Evolutionary conservation across 495 filamentous ascomycete genomes (phyloP).

Genomic region (Neurospora sp.): DNA sequence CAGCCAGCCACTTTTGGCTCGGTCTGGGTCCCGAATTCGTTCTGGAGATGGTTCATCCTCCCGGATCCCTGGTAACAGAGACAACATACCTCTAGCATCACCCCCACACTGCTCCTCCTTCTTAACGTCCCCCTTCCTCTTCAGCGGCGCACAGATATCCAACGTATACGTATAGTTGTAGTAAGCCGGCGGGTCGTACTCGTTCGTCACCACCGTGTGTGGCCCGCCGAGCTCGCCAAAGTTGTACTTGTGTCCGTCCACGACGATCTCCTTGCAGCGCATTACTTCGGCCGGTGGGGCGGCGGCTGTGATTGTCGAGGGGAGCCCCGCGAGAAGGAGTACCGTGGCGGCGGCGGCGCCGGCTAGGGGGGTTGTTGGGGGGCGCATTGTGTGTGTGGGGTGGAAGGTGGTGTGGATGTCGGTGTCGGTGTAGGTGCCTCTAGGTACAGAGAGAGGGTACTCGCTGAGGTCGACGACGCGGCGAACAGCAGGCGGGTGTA

Average conservation of each 20-base stretch:
- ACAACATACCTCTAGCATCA: slow-evolving; percentile 47
- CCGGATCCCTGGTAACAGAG: no score
- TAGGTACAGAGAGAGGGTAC: background rate
- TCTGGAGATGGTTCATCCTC: no score
- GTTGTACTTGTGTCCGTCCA: slow-evolving; percentile 47
- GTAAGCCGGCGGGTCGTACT: slow-evolving; percentile 33
- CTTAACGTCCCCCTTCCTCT: slow-evolving; percentile 37
- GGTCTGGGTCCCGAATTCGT: no score
- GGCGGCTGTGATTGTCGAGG: slow-evolving; percentile 26
- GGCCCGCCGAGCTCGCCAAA: slow-evolving; percentile 56
- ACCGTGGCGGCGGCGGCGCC: slow-evolving; percentile 3
- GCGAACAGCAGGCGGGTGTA: background rate
- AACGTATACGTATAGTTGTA: slow-evolving; percentile 80
- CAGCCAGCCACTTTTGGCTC: no score
- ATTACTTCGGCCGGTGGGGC: background rate
- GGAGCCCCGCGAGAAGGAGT: slow-evolving; percentile 13
- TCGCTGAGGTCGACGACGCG: background rate
- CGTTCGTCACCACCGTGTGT: slow-evolving; percentile 56
- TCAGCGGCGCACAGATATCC: slow-evolving; percentile 65
- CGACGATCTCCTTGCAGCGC: slow-evolving; percentile 51
- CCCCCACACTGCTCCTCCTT: slow-evolving; percentile 46
- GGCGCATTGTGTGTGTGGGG: background rate
- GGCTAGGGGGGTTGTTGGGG: background rate
- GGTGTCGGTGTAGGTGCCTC: background rate
- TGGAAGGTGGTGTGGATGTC: background rate